Percentiles rank a stretch among this genome's conserved stretches.
These are phyloP conservation scores for Drechslerella stenobrocha DNA, from an alignment of 2,329 filamentous ascomycete species.

Conservation along the genomic window DNA sequence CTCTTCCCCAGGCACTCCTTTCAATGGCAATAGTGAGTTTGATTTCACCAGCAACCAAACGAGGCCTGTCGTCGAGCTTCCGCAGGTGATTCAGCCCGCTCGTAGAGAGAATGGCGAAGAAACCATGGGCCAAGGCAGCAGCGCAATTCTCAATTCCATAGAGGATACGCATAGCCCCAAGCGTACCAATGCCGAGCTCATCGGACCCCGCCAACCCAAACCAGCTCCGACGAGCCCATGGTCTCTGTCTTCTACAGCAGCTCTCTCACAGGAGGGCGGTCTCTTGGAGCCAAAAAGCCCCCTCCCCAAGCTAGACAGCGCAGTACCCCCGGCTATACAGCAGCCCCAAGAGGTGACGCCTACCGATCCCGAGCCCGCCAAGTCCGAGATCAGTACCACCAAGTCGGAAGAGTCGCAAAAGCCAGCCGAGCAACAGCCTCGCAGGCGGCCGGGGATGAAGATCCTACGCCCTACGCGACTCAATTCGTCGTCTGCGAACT, in stretches of 20 bases:
- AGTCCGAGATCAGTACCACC: neutral
- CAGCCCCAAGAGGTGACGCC: slow-evolving; percentile 23
- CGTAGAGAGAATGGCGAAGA: slow-evolving; percentile 16
- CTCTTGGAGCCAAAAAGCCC: slow-evolving; percentile 39
- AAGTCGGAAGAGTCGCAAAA: slow-evolving; percentile 29
- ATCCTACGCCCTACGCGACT: slow-evolving; percentile 40
- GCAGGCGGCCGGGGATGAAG: slow-evolving; percentile 44
- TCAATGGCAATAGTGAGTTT: slow-evolving; percentile 32
- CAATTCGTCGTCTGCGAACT: slow-evolving; percentile 22
- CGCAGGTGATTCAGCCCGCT: slow-evolving; percentile 8
- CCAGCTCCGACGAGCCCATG: slow-evolving; percentile 33
- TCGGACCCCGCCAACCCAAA: slow-evolving; percentile 24
- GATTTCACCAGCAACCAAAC: slow-evolving; percentile 28
- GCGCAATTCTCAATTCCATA: slow-evolving; percentile 36
- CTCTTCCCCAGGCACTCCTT: slow-evolving; percentile 36
- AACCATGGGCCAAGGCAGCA: slow-evolving; percentile 41
- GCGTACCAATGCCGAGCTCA: slow-evolving; percentile 13
- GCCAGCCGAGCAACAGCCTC: slow-evolving; percentile 21
- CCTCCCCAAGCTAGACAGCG: slow-evolving; percentile 38
- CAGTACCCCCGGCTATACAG: slow-evolving; percentile 3
- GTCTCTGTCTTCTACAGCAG: slow-evolving; percentile 38
- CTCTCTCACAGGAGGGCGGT: slow-evolving; percentile 39
- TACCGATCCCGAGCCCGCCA: slow-evolving; percentile 19
- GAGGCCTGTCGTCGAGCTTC: slow-evolving; percentile 14
- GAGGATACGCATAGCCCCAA: slow-evolving; percentile 23